Base-by-base conservation (phyloP, 2,329 filamentous ascomycete genomes). In the Verruconis gallopava region DNA sequence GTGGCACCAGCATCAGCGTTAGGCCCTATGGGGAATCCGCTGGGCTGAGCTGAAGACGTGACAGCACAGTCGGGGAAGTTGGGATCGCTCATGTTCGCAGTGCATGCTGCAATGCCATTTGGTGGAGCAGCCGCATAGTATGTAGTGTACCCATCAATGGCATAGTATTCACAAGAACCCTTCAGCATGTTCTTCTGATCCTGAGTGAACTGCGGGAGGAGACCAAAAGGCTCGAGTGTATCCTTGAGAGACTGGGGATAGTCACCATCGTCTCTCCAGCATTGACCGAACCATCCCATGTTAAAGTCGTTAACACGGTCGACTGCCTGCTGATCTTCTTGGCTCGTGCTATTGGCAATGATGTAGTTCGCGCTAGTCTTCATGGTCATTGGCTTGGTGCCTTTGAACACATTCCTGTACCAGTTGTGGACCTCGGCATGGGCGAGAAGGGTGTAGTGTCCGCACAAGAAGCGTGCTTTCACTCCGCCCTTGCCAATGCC, bases 401-500 rank as follows among this genome's bases (percentile, higher is more conserved):
- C 62, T 36, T 62, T 59, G 52, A 65, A 68, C 44, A 64, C 64
- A 13, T 65, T 55, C 35, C 67, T 60, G 46, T 65, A 65, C 62
- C 62, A 65, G 44, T 64, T 64, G 2, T 59, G 57, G 4, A 65
- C 55, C 48, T 63, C 63, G 17, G 61, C 62, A 43, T 65, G 62
- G 1, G 62, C 62, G 19, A 65, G 57, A 13, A 65, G 51, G 4
- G 61, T 61, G 44, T 62, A 57, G 48, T 68, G 65, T 3, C 63
- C 62, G 37, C 65, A 68, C 12, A 65, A 51, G 41, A 66, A 63
- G 6, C 64, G 55, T n/a, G 63, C 55, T 30, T 55, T 45, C 2
- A 59, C 43, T 3, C 65, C 66, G 12, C 41, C 41, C 20, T 22
- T 20, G 55, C 75, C 79, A n/a, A 85, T 85, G 1, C 85, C 85